phyloP scores from a whole-genome alignment of 192 early-diverging fungal species.

The Mortierella alpina region DNA sequence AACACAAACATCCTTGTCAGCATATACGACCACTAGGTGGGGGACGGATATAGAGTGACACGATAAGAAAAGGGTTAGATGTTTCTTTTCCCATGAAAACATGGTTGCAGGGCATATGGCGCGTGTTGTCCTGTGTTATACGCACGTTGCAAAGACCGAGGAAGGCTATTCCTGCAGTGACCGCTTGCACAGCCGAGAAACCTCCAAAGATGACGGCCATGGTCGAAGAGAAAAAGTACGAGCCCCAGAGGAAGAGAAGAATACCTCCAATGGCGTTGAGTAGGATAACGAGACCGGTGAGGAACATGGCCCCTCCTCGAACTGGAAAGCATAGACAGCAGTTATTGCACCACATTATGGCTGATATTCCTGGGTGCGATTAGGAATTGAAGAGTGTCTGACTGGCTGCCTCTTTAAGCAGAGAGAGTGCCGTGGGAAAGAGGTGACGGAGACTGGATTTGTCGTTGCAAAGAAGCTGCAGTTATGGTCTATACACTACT shows the following conservation, averaged over 20 bases:
- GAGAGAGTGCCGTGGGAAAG: not conserved
- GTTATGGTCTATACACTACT: no score
- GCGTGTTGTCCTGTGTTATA: no score
- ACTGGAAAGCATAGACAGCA: slow-evolving; percentile 53
- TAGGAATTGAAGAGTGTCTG: not conserved
- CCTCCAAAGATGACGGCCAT: slow-evolving; percentile 48
- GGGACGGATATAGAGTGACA: not conserved
- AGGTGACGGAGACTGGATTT: not conserved
- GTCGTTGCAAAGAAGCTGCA: no score
- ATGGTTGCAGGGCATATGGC: no score
- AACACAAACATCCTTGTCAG: slow-evolving; percentile 48
- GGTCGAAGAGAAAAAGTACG: slow-evolving; percentile 43
- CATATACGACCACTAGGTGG: slow-evolving; percentile 51
- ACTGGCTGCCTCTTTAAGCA: not conserved
- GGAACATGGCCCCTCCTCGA: slow-evolving; percentile 45
- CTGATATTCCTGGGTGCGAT: not conserved
- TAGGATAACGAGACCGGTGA: slow-evolving; percentile 25
- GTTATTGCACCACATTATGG: slow-evolving; percentile 52
- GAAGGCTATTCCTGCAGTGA: slow-evolving; percentile 42
- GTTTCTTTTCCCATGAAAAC: not conserved
- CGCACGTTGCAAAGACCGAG: slow-evolving; percentile 47
- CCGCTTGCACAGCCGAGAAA: slow-evolving; percentile 35
- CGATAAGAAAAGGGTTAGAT: not conserved
- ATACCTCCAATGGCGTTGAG: slow-evolving; percentile 39
- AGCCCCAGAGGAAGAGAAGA: slow-evolving; percentile 43